These are phyloP conservation scores for Setaria viridis DNA, from an alignment of 202 grass and related monocot species.

Conservation along the genomic window DNA sequence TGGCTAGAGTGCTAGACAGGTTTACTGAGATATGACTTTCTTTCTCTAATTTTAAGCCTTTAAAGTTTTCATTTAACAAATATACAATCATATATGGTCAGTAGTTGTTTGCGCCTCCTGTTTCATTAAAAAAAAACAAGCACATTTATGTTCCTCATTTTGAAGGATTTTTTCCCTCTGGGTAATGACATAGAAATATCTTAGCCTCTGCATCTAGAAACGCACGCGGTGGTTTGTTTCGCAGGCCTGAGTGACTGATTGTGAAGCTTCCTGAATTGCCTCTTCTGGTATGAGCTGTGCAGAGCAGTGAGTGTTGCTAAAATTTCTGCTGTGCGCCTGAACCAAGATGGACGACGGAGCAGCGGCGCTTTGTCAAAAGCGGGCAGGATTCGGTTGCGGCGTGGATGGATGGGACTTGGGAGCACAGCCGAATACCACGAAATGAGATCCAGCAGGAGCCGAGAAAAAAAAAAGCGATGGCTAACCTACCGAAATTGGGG, in stretches of 20 bases:
- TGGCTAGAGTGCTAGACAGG: neutral
- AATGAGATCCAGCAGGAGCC: constrained; percentile 56
- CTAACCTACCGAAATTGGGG: constrained; percentile 48
- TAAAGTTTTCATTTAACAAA: neutral
- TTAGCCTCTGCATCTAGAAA: neutral
- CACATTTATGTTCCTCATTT: neutral
- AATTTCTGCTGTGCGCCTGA: neutral
- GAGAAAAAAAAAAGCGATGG: constrained; percentile 46
- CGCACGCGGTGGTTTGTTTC: neutral
- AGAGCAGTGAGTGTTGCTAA: neutral
- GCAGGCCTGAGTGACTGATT: neutral
- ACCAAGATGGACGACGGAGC: neutral
- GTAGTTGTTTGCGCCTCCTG: neutral
- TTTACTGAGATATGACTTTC: neutral
- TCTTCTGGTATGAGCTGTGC: neutral
- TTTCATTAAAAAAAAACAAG: neutral
- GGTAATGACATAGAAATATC: neutral
- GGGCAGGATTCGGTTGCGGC: constrained; percentile 36
- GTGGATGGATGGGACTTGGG: constrained; percentile 32
- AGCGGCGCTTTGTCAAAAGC: constrained; percentile 2
- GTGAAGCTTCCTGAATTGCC: constrained; percentile 17
- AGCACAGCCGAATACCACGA: neutral
- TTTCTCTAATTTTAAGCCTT: neutral
- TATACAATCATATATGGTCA: neutral
- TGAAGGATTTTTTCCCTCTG: neutral